Conservation (phyloP, 768 basidiomycete genomes). For the Lentinula aciculospora region DNA sequence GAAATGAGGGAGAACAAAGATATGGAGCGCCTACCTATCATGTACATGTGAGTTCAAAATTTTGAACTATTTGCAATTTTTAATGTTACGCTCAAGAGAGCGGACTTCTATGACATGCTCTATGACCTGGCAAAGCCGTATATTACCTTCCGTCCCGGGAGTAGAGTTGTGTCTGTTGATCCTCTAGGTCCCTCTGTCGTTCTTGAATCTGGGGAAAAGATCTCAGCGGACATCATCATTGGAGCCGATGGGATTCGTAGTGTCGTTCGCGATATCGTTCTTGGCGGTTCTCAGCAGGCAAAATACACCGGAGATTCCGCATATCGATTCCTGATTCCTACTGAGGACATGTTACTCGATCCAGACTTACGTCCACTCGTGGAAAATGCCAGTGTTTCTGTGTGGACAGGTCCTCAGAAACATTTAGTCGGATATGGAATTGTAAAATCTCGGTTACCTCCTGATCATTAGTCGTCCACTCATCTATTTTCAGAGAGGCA, state of each 20-base stretch:
- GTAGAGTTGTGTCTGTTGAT: conserved; percentile 19
- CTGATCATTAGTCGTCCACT: too few species aligned
- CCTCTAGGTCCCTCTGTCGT: conserved; percentile 23
- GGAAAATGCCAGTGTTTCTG: conserved; percentile 8
- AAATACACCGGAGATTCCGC: conserved; percentile 28
- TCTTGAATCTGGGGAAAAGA: conserved; percentile 27
- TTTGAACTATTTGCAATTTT: background rate
- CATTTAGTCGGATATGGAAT: conserved; percentile 14
- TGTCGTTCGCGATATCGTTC: conserved; percentile 30
- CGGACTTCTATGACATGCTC: conserved; percentile 29
- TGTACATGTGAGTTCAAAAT: conserved; percentile 20
- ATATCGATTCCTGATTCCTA: conserved; percentile 17
- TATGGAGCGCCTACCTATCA: conserved; percentile 33
- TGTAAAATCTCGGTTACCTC: background rate
- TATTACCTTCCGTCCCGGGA: conserved; percentile 19
- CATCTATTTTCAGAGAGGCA: conserved; percentile 16
- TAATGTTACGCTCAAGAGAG: conserved; percentile 25
- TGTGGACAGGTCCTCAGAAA: conserved; percentile 16
- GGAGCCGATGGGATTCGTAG: conserved; percentile 50
- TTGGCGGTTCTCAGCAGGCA: conserved; percentile 23
- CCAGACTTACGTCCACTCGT: conserved; percentile 13
- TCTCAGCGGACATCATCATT: conserved; percentile 26
- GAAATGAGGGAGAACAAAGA: too few species aligned
- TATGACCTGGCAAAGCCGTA: conserved; percentile 19
- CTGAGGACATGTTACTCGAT: conserved; percentile 11